Evolutionary conservation across 441 rosid species (phyloP).

Genomic region (Gossypium gossypioides): DNA sequence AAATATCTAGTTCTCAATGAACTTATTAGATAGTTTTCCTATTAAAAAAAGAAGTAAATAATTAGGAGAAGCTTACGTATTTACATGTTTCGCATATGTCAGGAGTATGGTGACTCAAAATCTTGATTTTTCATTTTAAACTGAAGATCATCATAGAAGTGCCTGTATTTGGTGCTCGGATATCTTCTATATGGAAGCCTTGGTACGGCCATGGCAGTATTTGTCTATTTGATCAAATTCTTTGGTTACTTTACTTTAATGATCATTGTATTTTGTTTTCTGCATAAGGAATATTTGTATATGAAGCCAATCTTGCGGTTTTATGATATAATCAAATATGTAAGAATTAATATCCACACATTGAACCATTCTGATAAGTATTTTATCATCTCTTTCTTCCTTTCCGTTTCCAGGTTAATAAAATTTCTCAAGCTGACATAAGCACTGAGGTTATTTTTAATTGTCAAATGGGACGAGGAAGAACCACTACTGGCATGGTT

Average conservation of each 20-base stretch:
- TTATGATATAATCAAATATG: background rate
- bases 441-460: conserved; percentile 76
- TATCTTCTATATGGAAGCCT: background rate
- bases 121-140: conserved; percentile 7
- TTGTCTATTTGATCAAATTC: background rate
- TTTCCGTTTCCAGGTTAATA: conserved; percentile 53
- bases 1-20: background rate
- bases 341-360: background rate
- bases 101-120: background rate
- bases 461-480: conserved; percentile 99
- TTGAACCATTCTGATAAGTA: background rate
- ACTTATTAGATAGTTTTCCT: background rate
- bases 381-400: conserved; percentile 5
- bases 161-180: background rate
- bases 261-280: background rate
- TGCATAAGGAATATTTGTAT: background rate
- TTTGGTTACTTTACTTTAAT: conserved; percentile 1
- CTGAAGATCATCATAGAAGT: conserved; percentile 1
- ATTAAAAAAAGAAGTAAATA: conserved; percentile 1
- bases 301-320: background rate
- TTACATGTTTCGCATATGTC: background rate
- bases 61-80: background rate
- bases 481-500: conserved; percentile 99
- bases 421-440: conserved; percentile 68
- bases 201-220: background rate